A percentile compares a stretch with the other conserved stretches of the same genome.
Evolutionary conservation across 2,329 filamentous ascomycete genomes (phyloP).

Genomic region (Triangularia setosa): DNA sequence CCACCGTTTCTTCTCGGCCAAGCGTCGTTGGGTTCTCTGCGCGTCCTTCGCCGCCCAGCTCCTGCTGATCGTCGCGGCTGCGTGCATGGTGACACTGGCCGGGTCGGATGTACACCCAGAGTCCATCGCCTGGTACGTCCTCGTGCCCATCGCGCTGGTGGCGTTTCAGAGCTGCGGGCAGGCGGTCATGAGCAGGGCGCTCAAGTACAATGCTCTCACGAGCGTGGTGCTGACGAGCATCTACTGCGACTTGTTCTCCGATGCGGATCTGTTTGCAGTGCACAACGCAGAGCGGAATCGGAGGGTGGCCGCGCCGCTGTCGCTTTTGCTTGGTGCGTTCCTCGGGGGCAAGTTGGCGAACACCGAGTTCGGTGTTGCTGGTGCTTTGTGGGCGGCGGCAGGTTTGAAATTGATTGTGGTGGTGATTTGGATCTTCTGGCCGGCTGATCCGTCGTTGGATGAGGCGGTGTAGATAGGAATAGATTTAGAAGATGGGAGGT

Average conservation of each 20-base stretch:
- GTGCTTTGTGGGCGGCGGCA: slow-evolving; percentile 58
- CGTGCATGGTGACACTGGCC: slow-evolving; percentile 45
- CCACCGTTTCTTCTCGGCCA: slow-evolving; percentile 59
- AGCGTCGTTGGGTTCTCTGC: slow-evolving; percentile 62
- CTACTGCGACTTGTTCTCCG: slow-evolving; percentile 76
- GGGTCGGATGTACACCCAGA: slow-evolving; percentile 40
- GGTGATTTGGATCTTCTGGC: slow-evolving; percentile 59
- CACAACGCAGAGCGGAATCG: slow-evolving; percentile 49
- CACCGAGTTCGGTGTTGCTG: slow-evolving; percentile 45
- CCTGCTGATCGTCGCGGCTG: slow-evolving; percentile 47
- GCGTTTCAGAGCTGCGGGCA: slow-evolving; percentile 77
- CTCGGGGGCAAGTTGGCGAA: slow-evolving; percentile 48
- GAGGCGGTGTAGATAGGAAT: neutral
- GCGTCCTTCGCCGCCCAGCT: slow-evolving; percentile 54
- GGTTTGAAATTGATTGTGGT: slow-evolving; percentile 54
- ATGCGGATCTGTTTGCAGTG: slow-evolving; percentile 45
- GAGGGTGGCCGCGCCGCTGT: slow-evolving; percentile 45
- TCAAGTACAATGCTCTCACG: slow-evolving; percentile 67
- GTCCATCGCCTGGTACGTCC: slow-evolving; percentile 53
- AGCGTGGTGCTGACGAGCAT: slow-evolving; percentile 78
- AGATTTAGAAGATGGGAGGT: neutral
- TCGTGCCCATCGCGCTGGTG: slow-evolving; percentile 64
- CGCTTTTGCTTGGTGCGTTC: slow-evolving; percentile 49
- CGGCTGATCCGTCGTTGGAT: slow-evolving; percentile 27
- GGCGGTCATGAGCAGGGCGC: slow-evolving; percentile 66